Percentiles rank a stretch among this genome's conserved stretches.
Conservation (phyloP, 352 stramenopile species). For the Phytophthora megakarya region DNA sequence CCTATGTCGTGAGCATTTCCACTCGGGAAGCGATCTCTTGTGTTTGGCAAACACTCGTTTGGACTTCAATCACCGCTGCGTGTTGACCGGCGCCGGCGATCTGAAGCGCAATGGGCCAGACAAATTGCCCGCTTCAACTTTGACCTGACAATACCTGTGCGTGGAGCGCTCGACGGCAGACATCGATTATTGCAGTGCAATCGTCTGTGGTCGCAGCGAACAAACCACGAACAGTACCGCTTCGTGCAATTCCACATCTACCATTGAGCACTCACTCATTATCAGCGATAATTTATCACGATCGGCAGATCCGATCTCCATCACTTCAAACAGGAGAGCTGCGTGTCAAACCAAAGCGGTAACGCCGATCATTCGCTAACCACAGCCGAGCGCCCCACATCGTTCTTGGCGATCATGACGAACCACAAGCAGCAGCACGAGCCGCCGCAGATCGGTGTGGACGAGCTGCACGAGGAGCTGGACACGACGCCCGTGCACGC, state of each 20-base stretch:
- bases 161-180: background rate
- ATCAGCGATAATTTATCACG: no score
- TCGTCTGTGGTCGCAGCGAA: background rate
- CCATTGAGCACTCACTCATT: conserved; percentile 1
- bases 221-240: background rate
- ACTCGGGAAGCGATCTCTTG: no score
- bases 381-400: conserved; percentile 4
- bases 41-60: no score
- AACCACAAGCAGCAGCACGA: conserved; percentile 28
- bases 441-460: conserved; percentile 54
- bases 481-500: conserved; percentile 68
- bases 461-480: conserved; percentile 67
- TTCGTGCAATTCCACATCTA: background rate
- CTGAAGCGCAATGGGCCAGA: conserved; percentile 9
- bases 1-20: background rate
- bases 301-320: background rate
- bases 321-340: background rate
- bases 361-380: conserved; percentile 4
- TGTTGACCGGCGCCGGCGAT: conserved; percentile 14
- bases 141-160: conserved; percentile 9
- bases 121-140: conserved; percentile 10
- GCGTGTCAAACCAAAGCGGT: conserved; percentile 6
- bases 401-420: conserved; percentile 20
- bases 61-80: conserved; percentile 19
- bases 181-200: conserved; percentile 14